Base-by-base conservation (phyloP, 1,139 yeast genomes). In the Saccharomycopsis crataegensis region DNA sequence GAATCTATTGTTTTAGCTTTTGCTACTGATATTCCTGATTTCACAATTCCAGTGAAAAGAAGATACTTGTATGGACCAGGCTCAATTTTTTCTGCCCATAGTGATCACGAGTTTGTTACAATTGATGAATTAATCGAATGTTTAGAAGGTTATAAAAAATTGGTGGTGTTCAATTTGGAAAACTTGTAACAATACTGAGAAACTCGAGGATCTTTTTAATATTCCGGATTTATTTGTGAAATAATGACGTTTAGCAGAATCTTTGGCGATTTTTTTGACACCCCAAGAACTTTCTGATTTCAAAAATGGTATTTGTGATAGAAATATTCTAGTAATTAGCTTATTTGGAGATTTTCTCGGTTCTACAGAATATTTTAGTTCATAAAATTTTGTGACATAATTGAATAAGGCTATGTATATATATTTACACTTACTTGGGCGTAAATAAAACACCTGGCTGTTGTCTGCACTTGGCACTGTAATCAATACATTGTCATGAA, bases 51-150 rank as follows among this genome's bases (percentile, higher is more conserved):
- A 6, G 59, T 62, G 46, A 67, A 68, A 55, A 70, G 67, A 52
- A 68, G 80, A 59, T 82, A 79, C 61, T 67, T 83, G 37, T 84
- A 82, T 61, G 91, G 90, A 0, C 87, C 90, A 1, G 91, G 90
- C 1, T 68, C 80, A 1, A 83, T 84, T 56, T 73, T 73, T 41
- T 82, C 80, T 40, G 90, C 90, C 1, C 90, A 83, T 62, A 76
- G 82, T 2, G 84, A 74, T 56, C 66, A 78, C 56, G 91, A 84
- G 66, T 75, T 68, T 60, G 78, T 84, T 36, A 75, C 76, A 8
- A 69, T 76, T 42, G 62, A 65, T 3, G 85, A 81, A 61, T 68
- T 84, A 58, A 59, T 70, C 28, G 71, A 71, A 14, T 79, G 85
- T 3, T 78, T 83, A 34, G 76, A 69, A 2, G 89, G 84, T 7